Percentiles rank a stretch among this genome's conserved stretches.
Evolutionary conservation across 2,329 filamentous ascomycete species (phyloP).

Genomic region (Exophiala aquamarina): DNA sequence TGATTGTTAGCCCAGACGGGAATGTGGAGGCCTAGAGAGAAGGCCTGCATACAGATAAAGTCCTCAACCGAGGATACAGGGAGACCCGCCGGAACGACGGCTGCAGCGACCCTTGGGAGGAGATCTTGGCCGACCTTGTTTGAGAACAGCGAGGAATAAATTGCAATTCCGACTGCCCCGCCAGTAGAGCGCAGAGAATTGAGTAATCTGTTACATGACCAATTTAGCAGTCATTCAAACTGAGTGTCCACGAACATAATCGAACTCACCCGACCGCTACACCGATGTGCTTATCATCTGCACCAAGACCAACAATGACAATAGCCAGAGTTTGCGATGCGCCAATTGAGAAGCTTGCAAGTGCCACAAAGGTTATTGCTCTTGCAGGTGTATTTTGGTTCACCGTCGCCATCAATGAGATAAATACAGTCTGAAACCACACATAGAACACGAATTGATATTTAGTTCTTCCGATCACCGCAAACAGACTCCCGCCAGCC

Average conservation of each 20-base stretch:
- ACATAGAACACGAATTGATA: constrained; percentile 3
- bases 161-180: constrained; percentile 2
- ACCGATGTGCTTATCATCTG: constrained; percentile 7
- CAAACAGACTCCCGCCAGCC: not conserved
- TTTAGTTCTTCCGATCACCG: not conserved
- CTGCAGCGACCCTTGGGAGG: constrained; percentile 1
- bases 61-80: not conserved
- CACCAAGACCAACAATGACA: constrained; percentile 5
- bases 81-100: constrained; percentile 6
- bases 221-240: too few relatives aligned
- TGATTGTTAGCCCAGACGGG: not conserved
- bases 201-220: constrained; percentile 2
- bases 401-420: not conserved
- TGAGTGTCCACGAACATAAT: not conserved
- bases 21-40: not conserved
- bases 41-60: constrained; percentile 4
- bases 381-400: constrained; percentile 7
- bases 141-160: constrained; percentile 4
- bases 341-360: constrained; percentile 1
- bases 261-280: constrained; percentile 2
- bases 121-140: not conserved
- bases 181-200: not conserved
- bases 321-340: not conserved
- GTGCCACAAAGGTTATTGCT: constrained; percentile 3
- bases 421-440: not conserved